Conservation (phyloP, 1,284 basidiomycete genomes). For the Malassezia yamatoensis region DNA sequence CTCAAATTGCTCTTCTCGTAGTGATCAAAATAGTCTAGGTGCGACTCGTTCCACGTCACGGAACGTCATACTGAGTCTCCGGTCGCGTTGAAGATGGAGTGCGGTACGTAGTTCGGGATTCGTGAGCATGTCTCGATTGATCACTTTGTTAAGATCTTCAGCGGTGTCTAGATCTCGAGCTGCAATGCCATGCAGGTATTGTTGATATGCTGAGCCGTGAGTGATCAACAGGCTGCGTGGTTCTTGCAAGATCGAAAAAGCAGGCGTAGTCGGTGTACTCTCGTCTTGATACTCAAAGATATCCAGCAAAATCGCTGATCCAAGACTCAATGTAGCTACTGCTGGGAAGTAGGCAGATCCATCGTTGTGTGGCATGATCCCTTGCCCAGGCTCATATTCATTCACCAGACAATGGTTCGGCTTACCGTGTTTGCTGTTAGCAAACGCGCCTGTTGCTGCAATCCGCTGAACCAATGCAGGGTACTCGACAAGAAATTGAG, state of each 20-base stretch:
- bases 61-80: slow-evolving; percentile 74
- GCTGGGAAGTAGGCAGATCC: slow-evolving; percentile 76
- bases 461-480: slow-evolving; percentile 68
- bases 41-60: slow-evolving; percentile 56
- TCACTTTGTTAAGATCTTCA: slow-evolving; percentile 20
- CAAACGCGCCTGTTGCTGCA: slow-evolving; percentile 55
- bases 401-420: slow-evolving; percentile 69
- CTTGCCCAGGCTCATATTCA: slow-evolving; percentile 70
- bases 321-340: slow-evolving; percentile 78
- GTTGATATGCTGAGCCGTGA: slow-evolving; percentile 30
- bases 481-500: slow-evolving; percentile 55
- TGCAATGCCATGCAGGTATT: slow-evolving; percentile 50
- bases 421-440: slow-evolving; percentile 55
- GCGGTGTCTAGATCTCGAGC: slow-evolving; percentile 47
- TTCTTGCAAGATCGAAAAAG: slow-evolving; percentile 41
- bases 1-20: slow-evolving; percentile 31
- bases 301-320: slow-evolving; percentile 71
- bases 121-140: slow-evolving; percentile 21
- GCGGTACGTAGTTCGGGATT: slow-evolving; percentile 9
- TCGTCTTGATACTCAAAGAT: slow-evolving; percentile 54
- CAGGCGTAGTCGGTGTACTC: slow-evolving; percentile 26
- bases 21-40: background rate
- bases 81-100: slow-evolving; percentile 53
- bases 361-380: slow-evolving; percentile 81
- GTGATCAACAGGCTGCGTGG: slow-evolving; percentile 41